Evolutionary conservation across 2,329 filamentous ascomycete species (phyloP).

Genomic region (Xylaria sp.): DNA sequence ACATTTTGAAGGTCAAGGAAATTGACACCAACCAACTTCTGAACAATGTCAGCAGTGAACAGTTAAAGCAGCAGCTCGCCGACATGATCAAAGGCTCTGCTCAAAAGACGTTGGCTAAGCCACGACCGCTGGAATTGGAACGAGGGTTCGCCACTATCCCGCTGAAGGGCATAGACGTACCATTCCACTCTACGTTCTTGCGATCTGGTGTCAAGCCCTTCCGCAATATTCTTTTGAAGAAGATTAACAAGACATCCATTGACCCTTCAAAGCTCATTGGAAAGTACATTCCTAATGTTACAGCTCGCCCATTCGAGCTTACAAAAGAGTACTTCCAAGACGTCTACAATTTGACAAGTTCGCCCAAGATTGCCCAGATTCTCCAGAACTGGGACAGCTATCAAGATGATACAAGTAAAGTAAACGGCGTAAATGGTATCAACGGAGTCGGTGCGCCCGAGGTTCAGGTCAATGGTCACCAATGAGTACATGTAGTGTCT

Average conservation of each 20-base stretch:
- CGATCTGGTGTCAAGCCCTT: slow-evolving; percentile 99
- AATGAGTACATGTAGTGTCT: slow-evolving; percentile 2
- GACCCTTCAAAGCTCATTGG: slow-evolving; percentile 96
- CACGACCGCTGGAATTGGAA: slow-evolving; percentile 86
- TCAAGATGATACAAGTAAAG: slow-evolving; percentile 60
- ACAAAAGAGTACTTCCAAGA: slow-evolving; percentile 99
- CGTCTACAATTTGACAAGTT: slow-evolving; percentile 93
- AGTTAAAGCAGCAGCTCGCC: slow-evolving; percentile 88
- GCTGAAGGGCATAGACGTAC: slow-evolving; percentile 95
- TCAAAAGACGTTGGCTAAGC: slow-evolving; percentile 88
- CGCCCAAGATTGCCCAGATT: slow-evolving; percentile 78
- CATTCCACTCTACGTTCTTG: slow-evolving; percentile 98
- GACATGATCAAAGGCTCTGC: slow-evolving; percentile 92
- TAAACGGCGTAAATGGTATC: slow-evolving; percentile 52
- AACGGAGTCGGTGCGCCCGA: slow-evolving; percentile 52
- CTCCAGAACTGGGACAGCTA: slow-evolving; percentile 89
- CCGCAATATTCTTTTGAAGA: slow-evolving; percentile 98
- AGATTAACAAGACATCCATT: slow-evolving; percentile 99
- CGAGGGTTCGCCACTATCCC: slow-evolving; percentile 97
- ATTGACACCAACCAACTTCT: slow-evolving; percentile 96
- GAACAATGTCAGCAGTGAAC: slow-evolving; percentile 85
- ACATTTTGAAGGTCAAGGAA: slow-evolving; percentile 96
- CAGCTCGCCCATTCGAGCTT: slow-evolving; percentile 91
- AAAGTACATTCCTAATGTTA: slow-evolving; percentile 99
- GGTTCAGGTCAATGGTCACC: slow-evolving; percentile 43